Conservation (phyloP, 2,329 filamentous ascomycete species). For the Fusarium sacchari region DNA sequence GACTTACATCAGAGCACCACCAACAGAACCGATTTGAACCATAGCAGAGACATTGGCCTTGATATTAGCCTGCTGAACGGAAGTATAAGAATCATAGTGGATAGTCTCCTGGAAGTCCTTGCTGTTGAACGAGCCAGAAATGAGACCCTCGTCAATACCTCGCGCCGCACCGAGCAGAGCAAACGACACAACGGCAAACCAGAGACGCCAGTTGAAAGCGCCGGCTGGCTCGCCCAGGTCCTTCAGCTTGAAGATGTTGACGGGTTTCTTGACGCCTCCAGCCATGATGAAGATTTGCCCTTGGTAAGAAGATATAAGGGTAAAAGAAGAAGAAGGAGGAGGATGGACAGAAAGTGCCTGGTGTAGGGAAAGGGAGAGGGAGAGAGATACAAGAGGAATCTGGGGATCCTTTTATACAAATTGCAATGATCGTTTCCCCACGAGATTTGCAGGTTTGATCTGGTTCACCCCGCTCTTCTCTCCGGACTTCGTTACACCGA, state of each 20-base stretch:
- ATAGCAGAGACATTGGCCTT: slow-evolving; percentile 82
- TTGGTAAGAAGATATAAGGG: background rate
- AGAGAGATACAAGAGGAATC: background rate
- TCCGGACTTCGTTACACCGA: slow-evolving; percentile 24
- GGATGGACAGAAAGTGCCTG: background rate
- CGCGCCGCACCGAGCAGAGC: slow-evolving; percentile 80
- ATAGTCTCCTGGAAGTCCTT: slow-evolving; percentile 70
- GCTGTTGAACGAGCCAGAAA: slow-evolving; percentile 76
- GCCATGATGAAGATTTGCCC: slow-evolving; percentile 52
- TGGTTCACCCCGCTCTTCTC: slow-evolving; percentile 4
- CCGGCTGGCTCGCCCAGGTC: slow-evolving; percentile 73
- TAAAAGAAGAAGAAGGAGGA: too few relatives aligned
- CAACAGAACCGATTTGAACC: slow-evolving; percentile 83
- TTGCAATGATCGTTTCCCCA: slow-evolving; percentile 6
- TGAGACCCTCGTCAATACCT: slow-evolving; percentile 84
- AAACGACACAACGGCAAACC: slow-evolving; percentile 80
- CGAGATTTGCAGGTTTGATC: background rate
- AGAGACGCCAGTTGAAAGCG: slow-evolving; percentile 80
- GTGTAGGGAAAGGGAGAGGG: background rate
- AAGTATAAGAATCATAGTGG: slow-evolving; percentile 62
- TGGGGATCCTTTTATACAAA: slow-evolving; percentile 13
- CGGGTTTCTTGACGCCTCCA: slow-evolving; percentile 63
- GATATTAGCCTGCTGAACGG: slow-evolving; percentile 70
- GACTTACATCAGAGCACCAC: slow-evolving; percentile 68
- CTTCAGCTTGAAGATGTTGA: slow-evolving; percentile 72